phyloP scores from a whole-genome alignment of 768 basidiomycete species.

The Russula emetica region DNA sequence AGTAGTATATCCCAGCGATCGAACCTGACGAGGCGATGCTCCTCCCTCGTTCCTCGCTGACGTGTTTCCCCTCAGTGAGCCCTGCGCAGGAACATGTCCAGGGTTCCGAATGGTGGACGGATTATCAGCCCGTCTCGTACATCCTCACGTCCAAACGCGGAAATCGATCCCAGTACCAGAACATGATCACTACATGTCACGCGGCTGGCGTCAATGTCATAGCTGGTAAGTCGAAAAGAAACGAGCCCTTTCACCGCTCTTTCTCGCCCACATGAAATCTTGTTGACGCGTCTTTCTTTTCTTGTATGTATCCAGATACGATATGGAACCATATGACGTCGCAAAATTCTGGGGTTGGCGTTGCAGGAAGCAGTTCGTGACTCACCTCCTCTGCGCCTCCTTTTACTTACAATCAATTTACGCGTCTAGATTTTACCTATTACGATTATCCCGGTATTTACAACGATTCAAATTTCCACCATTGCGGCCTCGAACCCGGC shows the following conservation, averaged over 20 bases:
- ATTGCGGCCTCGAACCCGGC: constrained; percentile 51
- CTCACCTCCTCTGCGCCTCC: no score
- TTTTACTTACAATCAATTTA: not conserved
- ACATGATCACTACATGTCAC: constrained; percentile 41
- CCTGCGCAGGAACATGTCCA: constrained; percentile 56
- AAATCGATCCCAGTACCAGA: constrained; percentile 46
- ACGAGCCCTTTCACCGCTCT: constrained; percentile 12
- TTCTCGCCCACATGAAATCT: constrained; percentile 29
- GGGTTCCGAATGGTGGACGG: constrained; percentile 69
- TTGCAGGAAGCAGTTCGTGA: constrained; percentile 20
- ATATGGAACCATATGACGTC: constrained; percentile 68
- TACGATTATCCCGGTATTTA: constrained; percentile 39
- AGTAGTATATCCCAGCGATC: no score
- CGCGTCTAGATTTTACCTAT: constrained; percentile 42
- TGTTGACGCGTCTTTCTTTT: not conserved
- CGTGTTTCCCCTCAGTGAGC: constrained; percentile 33
- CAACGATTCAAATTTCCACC: constrained; percentile 50
- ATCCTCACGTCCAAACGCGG: constrained; percentile 63
- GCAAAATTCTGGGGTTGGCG: constrained; percentile 38
- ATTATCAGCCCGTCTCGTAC: constrained; percentile 68
- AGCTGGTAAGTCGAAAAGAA: constrained; percentile 32
- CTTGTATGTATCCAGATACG: constrained; percentile 36
- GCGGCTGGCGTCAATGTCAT: constrained; percentile 40
- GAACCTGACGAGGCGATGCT: no score
- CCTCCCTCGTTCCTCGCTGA: not conserved